Evolutionary conservation across 2,329 filamentous ascomycete genomes (phyloP).

Genomic region (Colletotrichum phormii): DNA sequence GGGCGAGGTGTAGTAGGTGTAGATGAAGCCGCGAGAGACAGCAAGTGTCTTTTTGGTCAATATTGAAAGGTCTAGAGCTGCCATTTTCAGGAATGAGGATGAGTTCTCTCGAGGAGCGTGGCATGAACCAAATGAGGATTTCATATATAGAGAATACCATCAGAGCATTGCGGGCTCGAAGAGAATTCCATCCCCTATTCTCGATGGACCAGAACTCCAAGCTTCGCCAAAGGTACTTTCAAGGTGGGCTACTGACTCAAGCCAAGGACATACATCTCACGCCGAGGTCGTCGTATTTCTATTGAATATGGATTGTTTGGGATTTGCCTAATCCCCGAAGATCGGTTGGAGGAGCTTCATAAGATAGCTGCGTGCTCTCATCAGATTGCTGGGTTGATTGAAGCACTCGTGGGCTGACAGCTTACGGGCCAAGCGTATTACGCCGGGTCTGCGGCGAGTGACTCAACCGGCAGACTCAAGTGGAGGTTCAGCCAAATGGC

Average conservation of each 20-base stretch:
- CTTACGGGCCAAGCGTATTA: not conserved
- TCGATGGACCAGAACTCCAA: too few species aligned
- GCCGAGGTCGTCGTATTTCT: not conserved
- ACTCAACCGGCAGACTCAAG: not conserved
- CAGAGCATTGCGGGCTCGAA: not conserved
- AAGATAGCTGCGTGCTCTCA: not conserved
- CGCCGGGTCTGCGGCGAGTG: not conserved
- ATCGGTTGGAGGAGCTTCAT: too few species aligned
- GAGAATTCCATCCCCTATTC: not conserved
- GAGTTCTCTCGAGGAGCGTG: not conserved
- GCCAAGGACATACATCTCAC: not conserved
- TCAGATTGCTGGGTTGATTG: not conserved
- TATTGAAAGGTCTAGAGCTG: conserved; percentile 38
- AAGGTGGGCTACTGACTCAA: not conserved
- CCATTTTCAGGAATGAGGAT: not conserved
- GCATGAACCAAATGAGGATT: too few species aligned
- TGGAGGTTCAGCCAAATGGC: not conserved
- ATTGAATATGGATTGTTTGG: too few species aligned
- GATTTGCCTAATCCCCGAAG: too few species aligned
- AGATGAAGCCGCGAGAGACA: conserved; percentile 48
- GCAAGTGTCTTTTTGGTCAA: conserved; percentile 44
- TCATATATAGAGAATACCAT: not conserved
- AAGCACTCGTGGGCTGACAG: not conserved
- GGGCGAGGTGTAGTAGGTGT: conserved; percentile 52
- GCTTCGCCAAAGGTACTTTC: too few species aligned